A percentile compares a stretch with the other conserved stretches of the same genome.
phyloP scores from a whole-genome alignment of 495 filamentous ascomycete species.

The Aspergillus carlsbadensis region DNA sequence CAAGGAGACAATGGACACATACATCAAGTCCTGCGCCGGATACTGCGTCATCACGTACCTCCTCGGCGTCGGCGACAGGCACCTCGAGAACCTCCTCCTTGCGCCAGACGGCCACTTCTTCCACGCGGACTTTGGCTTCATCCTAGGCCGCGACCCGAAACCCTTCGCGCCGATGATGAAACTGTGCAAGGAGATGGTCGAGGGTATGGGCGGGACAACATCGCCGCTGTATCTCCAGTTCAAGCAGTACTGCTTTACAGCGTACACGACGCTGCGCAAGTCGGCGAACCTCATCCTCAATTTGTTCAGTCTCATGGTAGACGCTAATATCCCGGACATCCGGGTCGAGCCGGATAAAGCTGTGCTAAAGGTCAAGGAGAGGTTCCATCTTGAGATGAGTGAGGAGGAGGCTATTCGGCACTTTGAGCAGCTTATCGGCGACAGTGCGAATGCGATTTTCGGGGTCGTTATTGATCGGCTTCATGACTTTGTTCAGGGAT shows the following conservation, averaged over 20 bases:
- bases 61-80: constrained; percentile 94
- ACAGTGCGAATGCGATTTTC: constrained; percentile 82
- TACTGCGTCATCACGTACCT: constrained; percentile 99
- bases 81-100: constrained; percentile 93
- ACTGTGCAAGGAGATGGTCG: constrained; percentile 95
- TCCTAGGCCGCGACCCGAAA: constrained; percentile 95
- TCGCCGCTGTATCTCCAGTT: constrained; percentile 82
- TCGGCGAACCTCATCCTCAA: constrained; percentile 91
- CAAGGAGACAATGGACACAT: constrained; percentile 91
- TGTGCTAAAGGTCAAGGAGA: constrained; percentile 89
- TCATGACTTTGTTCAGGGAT: constrained; percentile 91
- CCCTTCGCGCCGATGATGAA: constrained; percentile 97
- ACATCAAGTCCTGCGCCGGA: constrained; percentile 91
- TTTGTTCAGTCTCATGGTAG: constrained; percentile 93
- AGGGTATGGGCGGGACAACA: constrained; percentile 87
- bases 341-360: constrained; percentile 88
- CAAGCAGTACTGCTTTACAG: constrained; percentile 93
- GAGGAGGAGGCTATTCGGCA: constrained; percentile 91
- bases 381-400: constrained; percentile 87
- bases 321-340: constrained; percentile 95
- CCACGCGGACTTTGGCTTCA: constrained; percentile 97
- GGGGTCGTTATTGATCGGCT: constrained; percentile 92
- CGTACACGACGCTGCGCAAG: constrained; percentile 88
- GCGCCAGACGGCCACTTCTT: constrained; percentile 92
- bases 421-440: constrained; percentile 83